Base-by-base conservation (phyloP, 1,284 basidiomycete species). In the Grifola frondosa region DNA sequence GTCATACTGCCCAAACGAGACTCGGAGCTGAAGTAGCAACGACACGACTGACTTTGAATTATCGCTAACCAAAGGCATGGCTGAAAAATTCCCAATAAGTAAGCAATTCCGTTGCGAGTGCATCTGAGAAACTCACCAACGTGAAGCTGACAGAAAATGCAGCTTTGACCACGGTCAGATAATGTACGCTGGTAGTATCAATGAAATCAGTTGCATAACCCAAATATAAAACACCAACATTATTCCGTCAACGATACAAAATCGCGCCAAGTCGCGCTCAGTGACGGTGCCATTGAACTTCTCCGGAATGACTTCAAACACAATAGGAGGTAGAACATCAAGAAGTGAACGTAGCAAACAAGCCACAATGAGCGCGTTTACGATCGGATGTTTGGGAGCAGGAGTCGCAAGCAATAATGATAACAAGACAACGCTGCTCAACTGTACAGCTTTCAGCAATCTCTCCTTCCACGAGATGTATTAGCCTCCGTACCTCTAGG, bases 111-210 rank as follows among this genome's bases (percentile, higher is more conserved):
- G 23, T 12, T 11, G 1, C 15, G 8, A n/a, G 5, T n/a, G 19
- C n/a, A 36, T 3, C 5, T 5, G 6, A 6, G 6, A 6, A n/a
- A 40, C 53, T 23, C 15, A 61, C 60, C 42, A 58, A 22, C 6
- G 57, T 60, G 42, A 61, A 61, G 56, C 55, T 59, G 24, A 60
- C 53, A 13, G 55, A 44, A 23, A 56, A 61, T 1, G 58, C 57
- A n/a, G 60, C 50, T 31, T 59, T 61, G 11, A 52, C 54, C 6
- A 60, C 51, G 0, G 57, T 61, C 5, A 57, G 36, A 37, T 61
- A 61, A 10, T 49, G 51, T 6, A 58, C 24, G 25, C 57, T 61
- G 15, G 5, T 6, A n/a, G 19, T 10, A 22, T 12, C 20, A 16
- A 23, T 39, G 26, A 32, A 30, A 24, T 26, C 11, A n/a, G 19